These are phyloP conservation scores for Fusarium fujikuroi DNA, from an alignment of 2,329 filamentous ascomycete species.

Conservation along the genomic window DNA sequence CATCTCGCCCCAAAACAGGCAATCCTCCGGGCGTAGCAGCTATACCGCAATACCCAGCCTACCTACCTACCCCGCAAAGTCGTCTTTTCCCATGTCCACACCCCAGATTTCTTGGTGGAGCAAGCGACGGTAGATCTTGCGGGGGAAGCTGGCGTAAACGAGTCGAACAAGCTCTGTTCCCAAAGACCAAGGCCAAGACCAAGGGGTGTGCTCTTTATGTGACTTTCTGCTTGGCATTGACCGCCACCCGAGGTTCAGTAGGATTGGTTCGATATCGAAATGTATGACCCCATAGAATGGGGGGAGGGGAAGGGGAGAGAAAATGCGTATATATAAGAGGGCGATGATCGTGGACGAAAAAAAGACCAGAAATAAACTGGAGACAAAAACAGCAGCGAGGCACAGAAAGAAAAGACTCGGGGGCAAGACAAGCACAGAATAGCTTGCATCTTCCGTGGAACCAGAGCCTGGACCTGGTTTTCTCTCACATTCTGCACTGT, in stretches of 20 bases:
- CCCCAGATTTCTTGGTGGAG: slow-evolving; percentile 28
- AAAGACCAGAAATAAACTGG: slow-evolving; percentile 14
- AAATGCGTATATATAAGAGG: slow-evolving; percentile 11
- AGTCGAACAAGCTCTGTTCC: neutral
- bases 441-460: slow-evolving; percentile 24
- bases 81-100: slow-evolving; percentile 23
- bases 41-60: neutral
- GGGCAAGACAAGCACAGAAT: slow-evolving; percentile 14
- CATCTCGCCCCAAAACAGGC: slow-evolving; percentile 38
- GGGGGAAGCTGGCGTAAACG: slow-evolving; percentile 27
- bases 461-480: slow-evolving; percentile 2
- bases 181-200: neutral
- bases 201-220: neutral
- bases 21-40: slow-evolving; percentile 39
- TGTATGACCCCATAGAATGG: neutral
- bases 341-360: slow-evolving; percentile 17
- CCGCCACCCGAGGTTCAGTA: slow-evolving; percentile 43
- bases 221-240: slow-evolving; percentile 12
- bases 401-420: neutral
- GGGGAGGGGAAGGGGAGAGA: neutral
- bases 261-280: slow-evolving; percentile 36
- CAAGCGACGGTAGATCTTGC: slow-evolving; percentile 39
- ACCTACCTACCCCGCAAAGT: slow-evolving; percentile 41
- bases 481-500: neutral
- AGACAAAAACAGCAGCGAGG: slow-evolving; percentile 13